Conservation (phyloP, 2,329 filamentous ascomycete species). For the Thelonectria blattea region DNA sequence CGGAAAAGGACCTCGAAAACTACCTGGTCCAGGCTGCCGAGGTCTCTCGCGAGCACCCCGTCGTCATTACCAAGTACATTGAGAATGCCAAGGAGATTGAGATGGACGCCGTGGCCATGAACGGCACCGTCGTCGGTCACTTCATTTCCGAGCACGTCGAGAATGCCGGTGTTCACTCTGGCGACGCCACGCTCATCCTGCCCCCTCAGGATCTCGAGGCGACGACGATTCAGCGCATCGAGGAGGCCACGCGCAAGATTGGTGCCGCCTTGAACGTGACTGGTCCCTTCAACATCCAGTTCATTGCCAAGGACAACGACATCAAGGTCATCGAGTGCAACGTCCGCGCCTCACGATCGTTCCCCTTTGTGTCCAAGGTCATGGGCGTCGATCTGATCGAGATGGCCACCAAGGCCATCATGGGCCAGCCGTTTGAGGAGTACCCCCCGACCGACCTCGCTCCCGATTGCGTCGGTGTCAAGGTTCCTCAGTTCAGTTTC, state of each 20-base stretch:
- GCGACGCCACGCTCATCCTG: constrained; percentile 93
- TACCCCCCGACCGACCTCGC: constrained; percentile 82
- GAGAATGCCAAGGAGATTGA: constrained; percentile 99
- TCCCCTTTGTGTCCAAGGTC: constrained; percentile 98
- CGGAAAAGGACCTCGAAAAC: constrained; percentile 85
- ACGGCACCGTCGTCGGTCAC: constrained; percentile 89
- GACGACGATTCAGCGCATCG: constrained; percentile 89
- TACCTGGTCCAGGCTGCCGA: constrained; percentile 91
- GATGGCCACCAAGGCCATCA: constrained; percentile 98
- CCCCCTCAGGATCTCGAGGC: constrained; percentile 91
- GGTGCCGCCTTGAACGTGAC: constrained; percentile 93
- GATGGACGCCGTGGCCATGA: constrained; percentile 95
- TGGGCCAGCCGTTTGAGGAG: constrained; percentile 78
- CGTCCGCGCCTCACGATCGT: constrained; percentile 92
- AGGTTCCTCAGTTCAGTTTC: constrained; percentile 99
- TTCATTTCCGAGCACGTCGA: constrained; percentile 99
- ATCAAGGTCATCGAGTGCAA: constrained; percentile 99
- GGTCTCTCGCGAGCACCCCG: constrained; percentile 92
- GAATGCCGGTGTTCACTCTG: constrained; percentile 97
- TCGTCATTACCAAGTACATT: constrained; percentile 99
- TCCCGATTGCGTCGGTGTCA: constrained; percentile 88
- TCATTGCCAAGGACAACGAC: constrained; percentile 99
- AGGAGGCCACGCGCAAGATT: constrained; percentile 95
- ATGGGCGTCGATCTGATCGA: constrained; percentile 98
- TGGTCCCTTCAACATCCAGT: constrained; percentile 98